A percentile compares a stretch with the other conserved stretches of the same genome.
Conservation (phyloP, 1,284 basidiomycete genomes). For the Sporisorium iseilematis-ciliati region DNA sequence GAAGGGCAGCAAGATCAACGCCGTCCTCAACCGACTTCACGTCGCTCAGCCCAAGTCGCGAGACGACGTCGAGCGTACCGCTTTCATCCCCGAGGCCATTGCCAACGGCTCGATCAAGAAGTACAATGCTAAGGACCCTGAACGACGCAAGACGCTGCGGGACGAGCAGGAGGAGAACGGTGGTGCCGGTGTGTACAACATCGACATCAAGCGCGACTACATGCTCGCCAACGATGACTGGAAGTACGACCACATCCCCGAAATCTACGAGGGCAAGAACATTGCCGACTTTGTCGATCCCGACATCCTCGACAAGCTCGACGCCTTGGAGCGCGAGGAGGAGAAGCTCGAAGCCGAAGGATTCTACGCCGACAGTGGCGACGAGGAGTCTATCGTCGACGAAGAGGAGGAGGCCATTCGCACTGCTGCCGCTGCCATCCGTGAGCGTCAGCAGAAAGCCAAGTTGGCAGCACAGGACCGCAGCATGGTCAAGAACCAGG, state of each 20-base stretch:
- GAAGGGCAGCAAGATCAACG: conserved; percentile 65
- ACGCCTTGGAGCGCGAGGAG: conserved; percentile 96
- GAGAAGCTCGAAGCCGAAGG: conserved; percentile 92
- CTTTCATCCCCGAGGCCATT: conserved; percentile 62
- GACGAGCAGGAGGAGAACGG: conserved; percentile 68
- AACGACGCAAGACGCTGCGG: conserved; percentile 61
- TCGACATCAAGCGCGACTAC: conserved; percentile 79
- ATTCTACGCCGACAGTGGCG: conserved; percentile 87
- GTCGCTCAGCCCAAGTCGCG: conserved; percentile 65
- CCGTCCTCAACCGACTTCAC: conserved; percentile 68
- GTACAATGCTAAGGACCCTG: conserved; percentile 63
- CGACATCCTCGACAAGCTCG: conserved; percentile 96
- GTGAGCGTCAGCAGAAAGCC: conserved; percentile 76
- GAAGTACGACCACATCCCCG: conserved; percentile 96
- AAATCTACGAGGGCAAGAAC: conserved; percentile 98
- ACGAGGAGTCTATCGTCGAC: conserved; percentile 83
- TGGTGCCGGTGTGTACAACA: conserved; percentile 68
- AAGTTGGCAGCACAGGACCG: conserved; percentile 86
- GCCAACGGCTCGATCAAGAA: conserved; percentile 60
- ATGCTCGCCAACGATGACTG: conserved; percentile 89
- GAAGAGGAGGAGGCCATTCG: conserved; percentile 88
- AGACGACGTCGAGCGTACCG: conserved; percentile 63
- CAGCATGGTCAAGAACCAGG: conserved; percentile 87
- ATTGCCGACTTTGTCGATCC: conserved; percentile 98
- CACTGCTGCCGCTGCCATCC: conserved; percentile 78